Percentiles rank a stretch among this genome's conserved stretches.
Evolutionary conservation across 1,284 basidiomycete species (phyloP).

Genomic region (Puccinia coronata): DNA sequence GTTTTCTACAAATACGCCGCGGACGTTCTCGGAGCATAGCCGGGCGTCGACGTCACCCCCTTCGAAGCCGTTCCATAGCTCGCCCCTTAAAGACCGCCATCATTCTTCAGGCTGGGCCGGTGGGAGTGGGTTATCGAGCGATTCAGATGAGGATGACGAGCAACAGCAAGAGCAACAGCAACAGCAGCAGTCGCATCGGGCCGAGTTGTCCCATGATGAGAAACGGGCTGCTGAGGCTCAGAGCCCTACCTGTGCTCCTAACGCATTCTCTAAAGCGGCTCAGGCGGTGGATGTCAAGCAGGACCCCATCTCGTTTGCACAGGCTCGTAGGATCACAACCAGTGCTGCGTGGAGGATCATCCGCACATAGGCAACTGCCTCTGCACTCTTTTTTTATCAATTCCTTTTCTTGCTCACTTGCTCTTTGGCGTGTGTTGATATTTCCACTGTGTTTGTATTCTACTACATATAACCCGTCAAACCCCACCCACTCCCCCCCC

Average conservation of each 20-base stretch:
- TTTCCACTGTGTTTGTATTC: too few species aligned
- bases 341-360: conserved; percentile 55
- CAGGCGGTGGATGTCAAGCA: conserved; percentile 42
- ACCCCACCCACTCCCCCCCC: too few species aligned
- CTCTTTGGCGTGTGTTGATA: not conserved
- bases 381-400: too few species aligned
- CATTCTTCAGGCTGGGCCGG: conserved; percentile 51
- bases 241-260: not conserved
- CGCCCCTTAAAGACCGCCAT: conserved; percentile 43
- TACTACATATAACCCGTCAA: too few species aligned
- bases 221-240: too few species aligned
- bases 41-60: conserved; percentile 8
- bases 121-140: not conserved
- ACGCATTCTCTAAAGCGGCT: too few species aligned
- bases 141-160: conserved; percentile 45
- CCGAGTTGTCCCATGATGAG: conserved; percentile 28
- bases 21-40: conserved; percentile 26
- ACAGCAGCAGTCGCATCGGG: too few species aligned
- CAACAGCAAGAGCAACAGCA: not conserved
- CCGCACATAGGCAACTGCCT: conserved; percentile 52
- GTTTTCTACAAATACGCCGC: conserved; percentile 37
- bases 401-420: not conserved
- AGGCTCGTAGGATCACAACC: conserved; percentile 57
- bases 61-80: conserved; percentile 42
- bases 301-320: conserved; percentile 37